Evolutionary conservation across 2,329 filamentous ascomycete genomes (phyloP), one percentile per base, ranked within the genome.

Genomic region (Tolypocladium capitatum): DNA sequence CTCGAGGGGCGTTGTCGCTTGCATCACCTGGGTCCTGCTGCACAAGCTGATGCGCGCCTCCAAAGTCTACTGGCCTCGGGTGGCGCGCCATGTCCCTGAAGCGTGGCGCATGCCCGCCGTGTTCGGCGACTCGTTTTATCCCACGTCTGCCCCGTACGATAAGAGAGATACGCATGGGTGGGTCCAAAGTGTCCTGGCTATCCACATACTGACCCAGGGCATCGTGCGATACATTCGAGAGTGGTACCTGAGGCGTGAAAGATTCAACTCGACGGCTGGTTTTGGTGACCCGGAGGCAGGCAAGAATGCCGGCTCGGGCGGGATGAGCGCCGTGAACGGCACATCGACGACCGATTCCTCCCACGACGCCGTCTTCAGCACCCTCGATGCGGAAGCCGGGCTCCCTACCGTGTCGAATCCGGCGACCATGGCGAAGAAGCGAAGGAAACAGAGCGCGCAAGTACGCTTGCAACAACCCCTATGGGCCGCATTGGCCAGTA

Each of bases 401-500:
- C 51, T 55, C 10, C 48, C 56, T 20, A 56, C 60, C 3, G 46
- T 51, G 59, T 68, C 69, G 68, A 60, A 56, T 32, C 55, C 61
- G 5, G 51, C 52, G 59, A 69, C 69, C 67, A 60, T 80, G 68
- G 66, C 64, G 48, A 94, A 92, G 68, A 92, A 88, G 70, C 84
- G 86, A 69, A 81, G 85, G 68, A 91, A 92, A 69, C 88, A 94
- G 68, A 91, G 86, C 61, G 89, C 88, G 49, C 86, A 92, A 65
- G 88, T 94, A 55, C 78, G 90, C 64, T 86, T 88, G 63, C 83
- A 88, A 61, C 90, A 96, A 68, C 90, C 90, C 44, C 78, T 96
- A 54, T 96, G 90, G 90, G 88, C 90, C 53, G 90, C 90, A 43
- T 78, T 96, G 57, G 90, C 90, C 46, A 95, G 88, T 68, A 95